phyloP scores from a whole-genome alignment of 2,329 filamentous ascomycete genomes.

The Alternaria infectoria region DNA sequence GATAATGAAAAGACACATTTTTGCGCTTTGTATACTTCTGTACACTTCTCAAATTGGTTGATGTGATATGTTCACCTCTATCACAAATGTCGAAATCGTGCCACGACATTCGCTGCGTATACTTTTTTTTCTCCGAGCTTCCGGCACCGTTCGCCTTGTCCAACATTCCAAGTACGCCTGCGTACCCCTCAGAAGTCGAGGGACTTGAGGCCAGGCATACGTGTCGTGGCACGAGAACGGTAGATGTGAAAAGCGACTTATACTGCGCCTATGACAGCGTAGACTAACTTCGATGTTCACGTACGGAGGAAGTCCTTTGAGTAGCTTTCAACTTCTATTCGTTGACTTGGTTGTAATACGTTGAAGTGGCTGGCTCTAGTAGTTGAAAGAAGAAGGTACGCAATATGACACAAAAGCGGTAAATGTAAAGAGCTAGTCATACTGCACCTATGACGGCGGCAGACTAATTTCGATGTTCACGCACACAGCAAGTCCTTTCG shows the following conservation, averaged over 20 bases:
- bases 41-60: neutral
- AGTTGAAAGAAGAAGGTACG: neutral
- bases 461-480: neutral
- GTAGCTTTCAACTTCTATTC: neutral
- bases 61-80: neutral
- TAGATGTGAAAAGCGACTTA: neutral
- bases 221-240: neutral
- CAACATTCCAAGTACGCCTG: neutral
- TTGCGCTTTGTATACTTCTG: neutral
- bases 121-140: neutral
- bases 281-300: fast-evolving
- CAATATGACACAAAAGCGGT: neutral
- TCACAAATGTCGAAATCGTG: neutral
- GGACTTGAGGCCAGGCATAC: neutral
- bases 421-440: neutral
- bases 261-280: neutral
- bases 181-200: neutral
- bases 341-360: neutral
- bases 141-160: neutral
- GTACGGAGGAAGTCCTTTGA: neutral
- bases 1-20: slow-evolving; percentile 4
- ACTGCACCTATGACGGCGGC: neutral
- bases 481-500: neutral
- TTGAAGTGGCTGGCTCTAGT: neutral
- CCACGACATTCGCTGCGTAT: neutral